Base-by-base conservation (phyloP, 139 green algal species). In the Chlorella sp. region DNA sequence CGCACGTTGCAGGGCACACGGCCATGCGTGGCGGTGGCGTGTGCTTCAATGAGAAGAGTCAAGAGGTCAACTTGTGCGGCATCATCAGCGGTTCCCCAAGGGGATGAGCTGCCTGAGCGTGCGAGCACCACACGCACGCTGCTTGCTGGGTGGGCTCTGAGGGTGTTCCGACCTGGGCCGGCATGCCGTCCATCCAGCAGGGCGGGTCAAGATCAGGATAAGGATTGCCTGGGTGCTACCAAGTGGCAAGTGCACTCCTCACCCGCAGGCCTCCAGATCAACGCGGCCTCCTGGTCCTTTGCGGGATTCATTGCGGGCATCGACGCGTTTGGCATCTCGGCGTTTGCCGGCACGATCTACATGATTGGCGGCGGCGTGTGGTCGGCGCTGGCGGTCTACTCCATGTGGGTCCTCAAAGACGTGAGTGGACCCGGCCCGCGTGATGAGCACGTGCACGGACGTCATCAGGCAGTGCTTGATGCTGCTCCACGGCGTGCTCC, bases 241-340 rank as follows among this genome's bases (percentile, higher is more conserved):
- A n/a, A n/a, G n/a, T n/a, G 3, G 4, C 17, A 30, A 30, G 2
- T 49, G 20, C 31, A 3, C 50, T 65, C 3, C 30, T 5, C 62
- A 2, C n/a, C 24, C 31, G 67, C 71, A 86, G 80, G 74, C 32
- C 32, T 80, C 20, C 76, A 75, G 1, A 66, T 86, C 32, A 73
- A 72, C 31, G 69, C 62, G 17, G 75, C 73, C 51, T 34, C 59
- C 27, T 87, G 82, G 82, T 80, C 71, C 22, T 87, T 87, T 59
- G 69, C 75, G 5, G 82, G 82, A 60, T 87, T 79, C 35, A 36
- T 78, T 14, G 72, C 82, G 5, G 77, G 74, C 5, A 72, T 87
- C 10, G 59, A 68, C 20, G 82, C 78, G 3, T 75, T 87, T 69
- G 70, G 82, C 31, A 51, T 79, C 29, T 62, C 24, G 55, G 73